Conservation (phyloP, 305 asterid genomes). For the Monarda citriodora region DNA sequence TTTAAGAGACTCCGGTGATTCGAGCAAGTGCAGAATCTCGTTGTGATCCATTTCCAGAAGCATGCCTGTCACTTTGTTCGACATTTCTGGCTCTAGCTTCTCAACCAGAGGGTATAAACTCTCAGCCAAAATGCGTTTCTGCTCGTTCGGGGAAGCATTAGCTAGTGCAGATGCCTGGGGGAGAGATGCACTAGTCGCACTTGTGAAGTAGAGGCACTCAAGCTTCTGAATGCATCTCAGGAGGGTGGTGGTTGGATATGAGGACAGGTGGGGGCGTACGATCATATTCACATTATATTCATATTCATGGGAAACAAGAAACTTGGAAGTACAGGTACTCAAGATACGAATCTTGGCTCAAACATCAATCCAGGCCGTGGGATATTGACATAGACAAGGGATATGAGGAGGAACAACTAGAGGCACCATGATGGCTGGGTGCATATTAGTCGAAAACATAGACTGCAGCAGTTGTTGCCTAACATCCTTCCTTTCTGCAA, state of each 20-base stretch:
- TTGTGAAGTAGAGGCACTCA: slow-evolving; percentile 20
- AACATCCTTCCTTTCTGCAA: slow-evolving; percentile 74
- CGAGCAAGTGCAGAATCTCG: slow-evolving; percentile 82
- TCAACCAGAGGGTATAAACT: slow-evolving; percentile 84
- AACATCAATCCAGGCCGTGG: slow-evolving; percentile 75
- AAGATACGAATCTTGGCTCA: slow-evolving; percentile 69
- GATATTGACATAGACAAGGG: slow-evolving; percentile 71
- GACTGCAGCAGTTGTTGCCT: slow-evolving; percentile 69
- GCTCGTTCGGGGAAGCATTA: slow-evolving; percentile 85
- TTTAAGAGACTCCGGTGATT: slow-evolving; percentile 80
- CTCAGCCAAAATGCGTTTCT: slow-evolving; percentile 88
- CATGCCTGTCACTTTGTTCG: slow-evolving; percentile 91
- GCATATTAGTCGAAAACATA: slow-evolving; percentile 40
- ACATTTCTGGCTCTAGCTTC: slow-evolving; percentile 81
- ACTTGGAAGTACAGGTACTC: slow-evolving; percentile 56
- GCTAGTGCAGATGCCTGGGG: slow-evolving; percentile 92
- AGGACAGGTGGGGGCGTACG: slow-evolving; percentile 42
- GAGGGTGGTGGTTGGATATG: slow-evolving; percentile 42
- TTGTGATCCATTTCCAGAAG: slow-evolving; percentile 94
- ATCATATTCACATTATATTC: slow-evolving; percentile 37
- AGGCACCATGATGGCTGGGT: slow-evolving; percentile 63
- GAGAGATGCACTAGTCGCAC: slow-evolving; percentile 54
- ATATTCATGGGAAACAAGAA: slow-evolving; percentile 55
- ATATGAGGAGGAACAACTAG: slow-evolving; percentile 40
- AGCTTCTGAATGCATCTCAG: slow-evolving; percentile 35